phyloP scores from a whole-genome alignment of 2,329 filamentous ascomycete species.

The Epichloe baconii region DNA sequence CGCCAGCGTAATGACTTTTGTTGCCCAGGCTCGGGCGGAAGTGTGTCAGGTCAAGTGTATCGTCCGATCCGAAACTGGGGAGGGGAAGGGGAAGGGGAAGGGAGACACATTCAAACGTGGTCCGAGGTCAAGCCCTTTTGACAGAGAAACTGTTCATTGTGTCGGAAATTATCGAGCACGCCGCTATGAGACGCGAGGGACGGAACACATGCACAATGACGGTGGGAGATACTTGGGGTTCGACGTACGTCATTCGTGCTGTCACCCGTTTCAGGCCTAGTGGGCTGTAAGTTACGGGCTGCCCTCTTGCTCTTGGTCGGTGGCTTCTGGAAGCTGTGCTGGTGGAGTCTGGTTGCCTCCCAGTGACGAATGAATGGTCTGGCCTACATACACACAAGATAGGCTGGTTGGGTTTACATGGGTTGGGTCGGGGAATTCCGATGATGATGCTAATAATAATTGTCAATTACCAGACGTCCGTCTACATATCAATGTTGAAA shows the following conservation, averaged over 20 bases:
- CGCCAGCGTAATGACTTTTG: conserved; percentile 6
- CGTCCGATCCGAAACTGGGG: neutral
- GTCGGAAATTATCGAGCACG: neutral
- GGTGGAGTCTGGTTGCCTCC: neutral
- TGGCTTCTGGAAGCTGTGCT: neutral
- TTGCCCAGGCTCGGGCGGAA: neutral
- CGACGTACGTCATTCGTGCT: neutral
- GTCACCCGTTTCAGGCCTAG: too few relatives aligned
- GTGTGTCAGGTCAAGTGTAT: neutral
- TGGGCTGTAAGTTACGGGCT: too few relatives aligned
- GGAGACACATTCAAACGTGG: too few relatives aligned
- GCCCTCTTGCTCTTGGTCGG: too few relatives aligned
- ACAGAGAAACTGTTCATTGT: neutral
- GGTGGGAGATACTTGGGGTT: neutral
- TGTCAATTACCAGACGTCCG: too few relatives aligned
- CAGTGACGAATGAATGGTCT: neutral
- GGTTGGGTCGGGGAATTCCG: too few relatives aligned
- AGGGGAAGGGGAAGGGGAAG: neutral
- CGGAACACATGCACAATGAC: neutral
- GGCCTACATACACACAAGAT: too few relatives aligned
- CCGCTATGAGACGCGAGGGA: neutral
- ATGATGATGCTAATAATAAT: too few relatives aligned
- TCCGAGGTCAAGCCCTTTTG: neutral
- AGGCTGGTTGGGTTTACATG: too few relatives aligned
- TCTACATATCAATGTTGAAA: too few relatives aligned